These are phyloP conservation scores for Extremus antarcticus DNA, from an alignment of 495 filamentous ascomycete species.

Conservation along the genomic window DNA sequence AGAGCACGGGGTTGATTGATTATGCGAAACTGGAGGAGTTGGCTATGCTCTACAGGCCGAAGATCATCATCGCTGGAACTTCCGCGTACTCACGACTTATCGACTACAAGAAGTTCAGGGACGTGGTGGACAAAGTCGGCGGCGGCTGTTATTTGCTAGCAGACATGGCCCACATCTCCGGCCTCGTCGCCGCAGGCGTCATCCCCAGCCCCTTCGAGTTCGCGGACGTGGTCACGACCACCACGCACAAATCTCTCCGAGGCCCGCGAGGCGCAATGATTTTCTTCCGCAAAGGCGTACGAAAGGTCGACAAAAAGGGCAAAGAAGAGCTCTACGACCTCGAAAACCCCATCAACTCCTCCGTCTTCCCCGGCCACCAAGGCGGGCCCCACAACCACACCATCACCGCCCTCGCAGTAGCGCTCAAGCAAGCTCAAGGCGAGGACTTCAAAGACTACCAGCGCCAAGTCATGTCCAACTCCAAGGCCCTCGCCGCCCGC, in stretches of 20 bases:
- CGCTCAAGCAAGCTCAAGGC: constrained; percentile 85
- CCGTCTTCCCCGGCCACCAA: constrained; percentile 98
- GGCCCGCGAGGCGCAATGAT: constrained; percentile 99
- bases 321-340: constrained; percentile 93
- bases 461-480: constrained; percentile 81
- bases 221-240: constrained; percentile 96
- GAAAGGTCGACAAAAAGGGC: constrained; percentile 75
- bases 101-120: constrained; percentile 91
- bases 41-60: constrained; percentile 88
- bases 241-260: constrained; percentile 98
- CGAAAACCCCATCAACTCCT: constrained; percentile 95
- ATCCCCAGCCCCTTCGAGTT: constrained; percentile 90
- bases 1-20: constrained; percentile 92
- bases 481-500: constrained; percentile 67
- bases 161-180: constrained; percentile 99
- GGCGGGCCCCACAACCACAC: constrained; percentile 99
- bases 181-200: constrained; percentile 82
- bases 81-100: constrained; percentile 98
- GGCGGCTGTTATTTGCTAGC: constrained; percentile 71
- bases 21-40: constrained; percentile 89
- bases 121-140: constrained; percentile 89
- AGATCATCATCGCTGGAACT: constrained; percentile 91
- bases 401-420: constrained; percentile 95
- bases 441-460: constrained; percentile 97
- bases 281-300: constrained; percentile 96